Conservation (phyloP, 2,329 filamentous ascomycete genomes). For the Pestalotiopsis fici region DNA sequence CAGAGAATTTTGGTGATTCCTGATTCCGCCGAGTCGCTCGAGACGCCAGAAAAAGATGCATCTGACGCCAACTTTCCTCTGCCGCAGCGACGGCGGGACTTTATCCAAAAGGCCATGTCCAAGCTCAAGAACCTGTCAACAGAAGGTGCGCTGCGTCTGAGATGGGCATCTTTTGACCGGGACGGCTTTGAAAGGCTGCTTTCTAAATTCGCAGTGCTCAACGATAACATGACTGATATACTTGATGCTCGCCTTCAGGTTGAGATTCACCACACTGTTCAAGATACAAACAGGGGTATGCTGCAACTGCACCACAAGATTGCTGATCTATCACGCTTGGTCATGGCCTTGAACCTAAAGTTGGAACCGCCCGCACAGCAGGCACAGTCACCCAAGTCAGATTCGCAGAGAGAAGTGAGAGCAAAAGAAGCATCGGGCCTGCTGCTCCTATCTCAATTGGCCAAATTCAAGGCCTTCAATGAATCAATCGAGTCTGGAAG, state of each 20-base stretch:
- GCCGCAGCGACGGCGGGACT: constrained; percentile 38
- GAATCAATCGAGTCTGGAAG: constrained; percentile 41
- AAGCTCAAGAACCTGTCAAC: constrained; percentile 36
- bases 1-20: constrained; percentile 33
- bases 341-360: constrained; percentile 46
- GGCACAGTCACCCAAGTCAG: constrained; percentile 31
- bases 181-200: constrained; percentile 44
- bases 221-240: constrained; percentile 50
- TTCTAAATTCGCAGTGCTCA: constrained; percentile 42
- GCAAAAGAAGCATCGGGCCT: constrained; percentile 40
- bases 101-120: constrained; percentile 45
- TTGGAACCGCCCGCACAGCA: constrained; percentile 29
- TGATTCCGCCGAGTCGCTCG: constrained; percentile 35
- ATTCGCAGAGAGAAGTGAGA: constrained; percentile 24
- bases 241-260: constrained; percentile 47
- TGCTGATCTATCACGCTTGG: constrained; percentile 44
- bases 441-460: constrained; percentile 41
- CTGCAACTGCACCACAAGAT: constrained; percentile 48
- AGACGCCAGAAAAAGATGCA: constrained; percentile 43
- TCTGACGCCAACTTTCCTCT: constrained; percentile 46
- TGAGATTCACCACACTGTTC: constrained; percentile 47
- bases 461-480: constrained; percentile 54
- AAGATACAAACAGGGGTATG: constrained; percentile 48
- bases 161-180: constrained; percentile 49
- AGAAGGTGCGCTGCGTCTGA: constrained; percentile 32